These are phyloP conservation scores for Truncatella angustata DNA, from an alignment of 2,329 filamentous ascomycete genomes.

Conservation along the genomic window DNA sequence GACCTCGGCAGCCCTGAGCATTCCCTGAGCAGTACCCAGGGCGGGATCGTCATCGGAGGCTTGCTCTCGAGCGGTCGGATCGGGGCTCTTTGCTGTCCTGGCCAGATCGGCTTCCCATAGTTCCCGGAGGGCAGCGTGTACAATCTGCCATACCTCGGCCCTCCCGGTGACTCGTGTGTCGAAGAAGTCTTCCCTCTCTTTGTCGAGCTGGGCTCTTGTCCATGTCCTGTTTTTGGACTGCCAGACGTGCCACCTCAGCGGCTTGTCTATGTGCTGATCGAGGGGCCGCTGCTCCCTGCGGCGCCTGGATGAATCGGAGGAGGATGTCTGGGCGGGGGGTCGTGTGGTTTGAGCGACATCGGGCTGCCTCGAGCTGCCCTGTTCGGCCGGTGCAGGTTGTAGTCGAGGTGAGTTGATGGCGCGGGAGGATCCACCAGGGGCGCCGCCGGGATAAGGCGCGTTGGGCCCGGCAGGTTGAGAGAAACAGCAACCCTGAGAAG, in stretches of 20 bases:
- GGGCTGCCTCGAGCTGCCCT: conserved; percentile 21
- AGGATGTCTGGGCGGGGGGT: conserved; percentile 13
- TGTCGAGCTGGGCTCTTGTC: conserved; percentile 67
- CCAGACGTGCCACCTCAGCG: conserved; percentile 67
- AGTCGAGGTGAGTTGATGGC: conserved; percentile 47
- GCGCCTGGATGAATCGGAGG: conserved; percentile 20
- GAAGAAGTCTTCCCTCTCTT: conserved; percentile 81
- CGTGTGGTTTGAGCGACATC: conserved; percentile 15
- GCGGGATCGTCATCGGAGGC: conserved; percentile 36
- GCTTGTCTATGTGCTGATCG: conserved; percentile 67
- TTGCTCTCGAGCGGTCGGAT: conserved; percentile 26
- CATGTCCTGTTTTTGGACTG: conserved; percentile 60
- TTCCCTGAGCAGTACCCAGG: conserved; percentile 71
- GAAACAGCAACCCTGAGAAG: conserved; percentile 55
- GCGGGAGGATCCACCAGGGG: conserved; percentile 47
- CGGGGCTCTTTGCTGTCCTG: conserved; percentile 26
- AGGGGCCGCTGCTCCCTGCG: conserved; percentile 42
- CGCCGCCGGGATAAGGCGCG: conserved; percentile 51
- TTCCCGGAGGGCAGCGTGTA: conserved; percentile 66
- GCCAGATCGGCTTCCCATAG: conserved; percentile 55
- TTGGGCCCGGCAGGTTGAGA: conserved; percentile 51
- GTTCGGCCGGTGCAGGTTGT: conserved; percentile 30
- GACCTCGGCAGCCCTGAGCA: conserved; percentile 75
- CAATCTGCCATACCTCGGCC: conserved; percentile 75
- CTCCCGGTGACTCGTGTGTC: conserved; percentile 81